Percentiles rank a stretch among this genome's conserved stretches.
Conservation (phyloP, 305 asterid genomes). For the Coffea humblotiana region DNA sequence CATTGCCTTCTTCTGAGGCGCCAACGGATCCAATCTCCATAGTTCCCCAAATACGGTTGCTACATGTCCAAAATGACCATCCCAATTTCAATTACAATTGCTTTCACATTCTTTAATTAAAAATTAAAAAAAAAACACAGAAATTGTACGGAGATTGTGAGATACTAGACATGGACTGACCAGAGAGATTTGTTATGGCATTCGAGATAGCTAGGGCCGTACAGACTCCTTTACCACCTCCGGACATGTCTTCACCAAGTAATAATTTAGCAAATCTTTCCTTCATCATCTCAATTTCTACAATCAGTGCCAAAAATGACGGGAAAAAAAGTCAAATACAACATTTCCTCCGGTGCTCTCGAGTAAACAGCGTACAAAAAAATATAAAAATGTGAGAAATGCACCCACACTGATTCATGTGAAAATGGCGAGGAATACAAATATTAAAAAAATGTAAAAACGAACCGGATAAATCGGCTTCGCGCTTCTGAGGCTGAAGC, state of each 20-base stretch:
- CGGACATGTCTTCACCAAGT: conserved; percentile 98
- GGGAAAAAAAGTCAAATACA: background rate
- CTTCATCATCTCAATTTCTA: conserved; percentile 93
- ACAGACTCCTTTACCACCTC: conserved; percentile 97
- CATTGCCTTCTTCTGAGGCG: conserved; percentile 78
- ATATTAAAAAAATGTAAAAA: background rate
- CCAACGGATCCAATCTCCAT: conserved; percentile 96
- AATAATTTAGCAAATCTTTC: conserved; percentile 93
- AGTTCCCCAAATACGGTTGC: conserved; percentile 93
- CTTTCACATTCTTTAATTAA: background rate
- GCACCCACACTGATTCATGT: background rate
- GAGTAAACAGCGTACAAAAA: background rate
- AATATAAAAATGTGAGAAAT: background rate
- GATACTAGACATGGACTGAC: conserved; percentile 29
- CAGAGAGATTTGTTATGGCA: conserved; percentile 93
- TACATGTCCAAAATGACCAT: conserved; percentile 21
- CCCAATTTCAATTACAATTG: conserved; percentile 1
- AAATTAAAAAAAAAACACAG: no score
- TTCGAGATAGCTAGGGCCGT: conserved; percentile 94
- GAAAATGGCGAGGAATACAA: background rate
- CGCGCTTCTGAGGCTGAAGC: conserved; percentile 51
- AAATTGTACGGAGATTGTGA: background rate
- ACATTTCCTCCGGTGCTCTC: background rate
- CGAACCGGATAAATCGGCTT: conserved; percentile 72
- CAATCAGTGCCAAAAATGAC: background rate